Conservation (phyloP, 805 yeast species). For the Myxozyma lipomycoides region DNA sequence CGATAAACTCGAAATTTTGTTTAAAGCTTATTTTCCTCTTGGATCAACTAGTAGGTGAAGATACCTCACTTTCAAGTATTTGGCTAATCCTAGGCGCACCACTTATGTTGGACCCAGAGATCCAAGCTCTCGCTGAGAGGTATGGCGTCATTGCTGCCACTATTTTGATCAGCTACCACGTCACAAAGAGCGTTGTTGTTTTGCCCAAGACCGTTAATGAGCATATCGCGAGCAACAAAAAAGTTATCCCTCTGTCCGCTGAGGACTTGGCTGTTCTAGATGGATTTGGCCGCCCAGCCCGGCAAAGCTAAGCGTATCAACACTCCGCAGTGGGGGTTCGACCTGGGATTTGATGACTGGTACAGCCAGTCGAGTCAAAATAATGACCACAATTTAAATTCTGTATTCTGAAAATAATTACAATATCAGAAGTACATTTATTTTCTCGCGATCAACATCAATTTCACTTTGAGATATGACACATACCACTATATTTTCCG, state of each 20-base stretch:
- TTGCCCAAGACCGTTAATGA: conserved; percentile 47
- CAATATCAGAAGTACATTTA: too few relatives aligned
- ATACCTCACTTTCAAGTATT: not conserved
- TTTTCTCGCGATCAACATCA: too few relatives aligned
- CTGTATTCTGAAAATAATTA: too few relatives aligned
- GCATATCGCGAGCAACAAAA: conserved; percentile 49
- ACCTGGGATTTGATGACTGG: too few relatives aligned
- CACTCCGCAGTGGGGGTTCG: too few relatives aligned
- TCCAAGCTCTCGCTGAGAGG: conserved; percentile 54
- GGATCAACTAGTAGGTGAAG: conserved; percentile 33
- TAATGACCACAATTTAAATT: too few relatives aligned
- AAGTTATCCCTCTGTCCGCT: conserved; percentile 39
- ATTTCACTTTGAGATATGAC: too few relatives aligned
- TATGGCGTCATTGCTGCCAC: conserved; percentile 33
- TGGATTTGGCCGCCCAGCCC: too few relatives aligned
- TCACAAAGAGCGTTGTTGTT: conserved; percentile 16
- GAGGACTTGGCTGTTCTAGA: conserved; percentile 38
- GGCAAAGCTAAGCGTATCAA: too few relatives aligned
- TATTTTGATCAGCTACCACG: conserved; percentile 51
- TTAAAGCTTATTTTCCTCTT: conserved; percentile 64
- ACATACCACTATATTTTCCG: too few relatives aligned
- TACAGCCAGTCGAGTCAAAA: too few relatives aligned
- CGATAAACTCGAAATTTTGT: conserved; percentile 44
- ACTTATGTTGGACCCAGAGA: conserved; percentile 43
- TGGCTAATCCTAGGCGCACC: not conserved